Evolutionary conservation across 2,329 filamentous ascomycete genomes (phyloP).

Genomic region (Diaporthe nobilis): DNA sequence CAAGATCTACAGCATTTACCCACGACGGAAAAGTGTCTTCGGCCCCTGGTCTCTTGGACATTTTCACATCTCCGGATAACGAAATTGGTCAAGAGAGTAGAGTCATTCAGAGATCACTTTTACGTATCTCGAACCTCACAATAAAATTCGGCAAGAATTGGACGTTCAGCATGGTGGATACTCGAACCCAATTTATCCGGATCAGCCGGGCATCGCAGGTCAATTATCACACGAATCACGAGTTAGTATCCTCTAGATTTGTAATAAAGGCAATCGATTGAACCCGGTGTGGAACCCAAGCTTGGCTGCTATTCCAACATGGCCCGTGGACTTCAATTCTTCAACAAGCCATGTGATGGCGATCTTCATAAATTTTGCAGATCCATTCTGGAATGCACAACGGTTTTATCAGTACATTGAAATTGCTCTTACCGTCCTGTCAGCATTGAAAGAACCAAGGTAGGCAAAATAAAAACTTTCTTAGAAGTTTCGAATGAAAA

Average conservation of each 20-base stretch:
- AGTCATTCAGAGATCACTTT: not conserved
- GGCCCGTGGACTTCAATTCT: not conserved
- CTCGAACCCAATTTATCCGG: not conserved
- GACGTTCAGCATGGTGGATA: not conserved
- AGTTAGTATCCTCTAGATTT: not conserved
- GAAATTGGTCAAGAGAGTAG: not conserved
- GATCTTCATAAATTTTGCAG: slow-evolving; percentile 3
- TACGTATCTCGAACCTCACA: not conserved
- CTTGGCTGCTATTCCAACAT: not conserved
- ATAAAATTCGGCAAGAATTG: not conserved
- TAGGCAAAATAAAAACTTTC: not conserved
- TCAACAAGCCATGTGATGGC: not conserved
- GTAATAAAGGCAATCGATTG: not conserved
- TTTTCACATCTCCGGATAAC: not conserved
- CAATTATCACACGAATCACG: slow-evolving; percentile 12
- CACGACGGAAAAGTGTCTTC: no score
- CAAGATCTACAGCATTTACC: not conserved
- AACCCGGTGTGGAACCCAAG: not conserved
- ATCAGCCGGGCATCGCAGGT: slow-evolving; percentile 5
- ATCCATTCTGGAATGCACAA: not conserved
- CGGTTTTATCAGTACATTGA: not conserved
- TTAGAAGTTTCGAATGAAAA: not conserved
- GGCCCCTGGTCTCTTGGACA: not conserved
- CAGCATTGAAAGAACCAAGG: not conserved
- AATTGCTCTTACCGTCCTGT: not conserved